Base-by-base conservation (phyloP, 345 rosid species). In the Erucastrum elatum region DNA sequence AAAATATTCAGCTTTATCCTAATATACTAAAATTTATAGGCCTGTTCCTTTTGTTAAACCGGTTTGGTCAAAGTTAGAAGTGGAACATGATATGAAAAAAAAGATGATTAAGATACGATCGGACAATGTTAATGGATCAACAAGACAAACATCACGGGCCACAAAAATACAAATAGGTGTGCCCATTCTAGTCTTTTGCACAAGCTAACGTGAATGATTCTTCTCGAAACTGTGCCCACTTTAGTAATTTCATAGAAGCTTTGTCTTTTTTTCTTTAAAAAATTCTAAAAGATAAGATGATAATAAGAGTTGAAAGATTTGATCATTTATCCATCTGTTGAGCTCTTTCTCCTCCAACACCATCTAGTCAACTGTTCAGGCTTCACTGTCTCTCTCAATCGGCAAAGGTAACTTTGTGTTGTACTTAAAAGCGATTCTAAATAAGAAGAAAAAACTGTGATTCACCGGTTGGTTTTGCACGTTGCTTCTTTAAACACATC, bases 331-430 rank as follows among this genome's bases (percentile, higher is more conserved):
- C 72, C 71, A 77, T 49, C 81, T 21, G 33, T 71, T 8, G 2
- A 55, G 41, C 2, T 62, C 21, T 21, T 21, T 21, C 21, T 21
- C 21, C 21, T 21, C 41, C 2, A 60, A 30, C 74, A 8, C 21
- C 29, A 1, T 1, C 66, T 4, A 51, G 44, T 64, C 71, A 10
- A 55, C 49, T 71, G 35, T 56, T 39, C 6, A 8, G 27, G 41
- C 68, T 78, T 66, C 76, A 35, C 17, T 17, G 34, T 64, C 55
- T 56, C 63, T 44, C 63, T 44, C 39, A 72, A 78, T 71, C 77
- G 0, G 60, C 33, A 21, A 39, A 71, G 76, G 81, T 65, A 77
- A 27, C 25, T 63, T 33, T 17, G 1, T 25, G 35, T 12, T 29
- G 65, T 29, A 29, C 1, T 1, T 56, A 21, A 56, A 6, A 60